phyloP scores from a whole-genome alignment of 768 basidiomycete species.

The Pisolithus marmoratus region DNA sequence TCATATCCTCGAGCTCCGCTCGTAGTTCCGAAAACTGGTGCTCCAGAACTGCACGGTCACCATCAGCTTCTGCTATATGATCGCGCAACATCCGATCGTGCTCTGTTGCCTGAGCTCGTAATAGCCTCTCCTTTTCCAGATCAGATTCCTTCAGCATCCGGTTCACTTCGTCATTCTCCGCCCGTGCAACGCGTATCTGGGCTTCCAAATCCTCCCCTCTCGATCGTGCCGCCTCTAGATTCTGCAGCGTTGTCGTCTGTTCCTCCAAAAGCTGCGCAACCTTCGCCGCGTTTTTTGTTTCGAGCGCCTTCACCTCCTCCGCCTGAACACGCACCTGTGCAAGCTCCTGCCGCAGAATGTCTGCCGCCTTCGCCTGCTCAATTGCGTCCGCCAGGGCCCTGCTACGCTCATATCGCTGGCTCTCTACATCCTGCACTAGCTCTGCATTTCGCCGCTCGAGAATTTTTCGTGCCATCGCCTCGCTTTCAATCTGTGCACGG shows the following conservation, averaged over 20 bases:
- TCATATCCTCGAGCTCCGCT: constrained; percentile 53
- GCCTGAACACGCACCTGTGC: constrained; percentile 54
- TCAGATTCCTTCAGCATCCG: constrained; percentile 62
- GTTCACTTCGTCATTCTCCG: constrained; percentile 64
- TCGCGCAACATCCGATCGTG: constrained; percentile 70
- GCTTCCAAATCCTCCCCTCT: constrained; percentile 71
- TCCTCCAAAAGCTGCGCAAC: constrained; percentile 66
- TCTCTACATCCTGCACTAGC: constrained; percentile 49
- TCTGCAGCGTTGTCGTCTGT: constrained; percentile 63
- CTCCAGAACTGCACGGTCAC: constrained; percentile 89
- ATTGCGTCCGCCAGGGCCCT: constrained; percentile 63
- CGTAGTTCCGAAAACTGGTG: constrained; percentile 76
- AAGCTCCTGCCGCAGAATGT: constrained; percentile 58
- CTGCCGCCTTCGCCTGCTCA: constrained; percentile 55
- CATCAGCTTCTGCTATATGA: constrained; percentile 88
- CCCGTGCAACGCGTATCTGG: constrained; percentile 63
- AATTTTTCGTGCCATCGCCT: constrained; percentile 52
- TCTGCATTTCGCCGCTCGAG: constrained; percentile 61
- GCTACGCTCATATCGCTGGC: constrained; percentile 47
- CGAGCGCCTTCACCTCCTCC: constrained; percentile 63
- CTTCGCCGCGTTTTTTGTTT: constrained; percentile 58
- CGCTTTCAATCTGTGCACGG: constrained; percentile 58
- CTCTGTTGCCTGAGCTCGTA: constrained; percentile 67
- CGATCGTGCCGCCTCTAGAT: constrained; percentile 68
- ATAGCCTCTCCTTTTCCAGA: constrained; percentile 72